Percentiles rank a stretch among this genome's conserved stretches.
Conservation (phyloP, 2,329 filamentous ascomycete genomes). For the Fusarium acutatum region DNA sequence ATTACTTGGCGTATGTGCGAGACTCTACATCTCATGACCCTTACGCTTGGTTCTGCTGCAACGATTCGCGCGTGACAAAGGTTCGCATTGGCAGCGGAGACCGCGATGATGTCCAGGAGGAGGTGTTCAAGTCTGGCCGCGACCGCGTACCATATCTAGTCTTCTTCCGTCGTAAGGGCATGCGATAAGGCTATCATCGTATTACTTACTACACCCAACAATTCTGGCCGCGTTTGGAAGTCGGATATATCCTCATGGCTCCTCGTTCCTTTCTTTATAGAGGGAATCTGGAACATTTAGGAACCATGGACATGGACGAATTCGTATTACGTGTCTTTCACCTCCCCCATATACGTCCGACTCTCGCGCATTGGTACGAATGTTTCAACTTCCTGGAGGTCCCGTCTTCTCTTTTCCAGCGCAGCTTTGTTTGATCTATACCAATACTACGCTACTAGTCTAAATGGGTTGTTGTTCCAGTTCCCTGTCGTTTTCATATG, state of each 20-base stretch:
- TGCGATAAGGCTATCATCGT: conserved; percentile 20
- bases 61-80: conserved; percentile 54
- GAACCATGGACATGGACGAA: background rate
- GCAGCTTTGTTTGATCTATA: background rate
- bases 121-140: conserved; percentile 50
- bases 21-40: conserved; percentile 59
- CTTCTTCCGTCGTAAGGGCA: conserved; percentile 54
- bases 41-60: conserved; percentile 59
- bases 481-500: background rate
- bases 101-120: conserved; percentile 47
- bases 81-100: conserved; percentile 53
- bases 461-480: background rate
- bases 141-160: conserved; percentile 57
- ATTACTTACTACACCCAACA: background rate
- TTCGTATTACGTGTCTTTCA: background rate
- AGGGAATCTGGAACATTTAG: background rate
- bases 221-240: background rate
- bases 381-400: background rate
- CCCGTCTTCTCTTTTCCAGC: background rate
- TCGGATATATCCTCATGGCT: background rate
- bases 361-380: background rate
- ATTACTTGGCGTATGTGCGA: conserved; percentile 79
- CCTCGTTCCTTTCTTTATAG: background rate
- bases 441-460: background rate
- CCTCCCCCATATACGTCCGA: background rate